Evolutionary conservation across 257 asterid species (phyloP).

Genomic region (Leonotis leonurus): DNA sequence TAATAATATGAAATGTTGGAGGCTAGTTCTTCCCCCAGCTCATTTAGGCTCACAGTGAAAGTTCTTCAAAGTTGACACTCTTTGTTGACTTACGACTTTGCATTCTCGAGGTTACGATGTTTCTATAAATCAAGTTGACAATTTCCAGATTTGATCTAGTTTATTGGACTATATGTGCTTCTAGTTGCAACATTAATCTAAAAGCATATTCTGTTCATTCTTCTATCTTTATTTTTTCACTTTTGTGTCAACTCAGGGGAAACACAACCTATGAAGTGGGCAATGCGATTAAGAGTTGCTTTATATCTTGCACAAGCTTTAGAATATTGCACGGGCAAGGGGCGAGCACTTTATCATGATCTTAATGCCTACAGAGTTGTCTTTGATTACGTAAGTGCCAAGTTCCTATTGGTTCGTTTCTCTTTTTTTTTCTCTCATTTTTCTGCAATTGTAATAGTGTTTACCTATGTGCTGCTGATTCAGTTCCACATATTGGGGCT

Average conservation of each 20-base stretch:
- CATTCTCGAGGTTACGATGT: not conserved
- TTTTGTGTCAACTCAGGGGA: constrained; percentile 62
- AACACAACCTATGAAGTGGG: constrained; percentile 96
- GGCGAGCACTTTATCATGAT: constrained; percentile 90
- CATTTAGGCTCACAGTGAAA: not conserved
- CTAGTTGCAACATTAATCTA: not conserved
- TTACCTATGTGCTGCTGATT: constrained; percentile 6
- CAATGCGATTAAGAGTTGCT: constrained; percentile 97
- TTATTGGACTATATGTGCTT: not conserved
- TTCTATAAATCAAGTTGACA: not conserved
- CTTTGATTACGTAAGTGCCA: constrained; percentile 73
- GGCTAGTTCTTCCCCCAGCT: not conserved
- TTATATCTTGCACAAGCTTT: constrained; percentile 81
- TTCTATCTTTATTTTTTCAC: constrained; percentile 3
- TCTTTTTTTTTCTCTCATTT: not conserved
- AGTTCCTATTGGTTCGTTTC: not conserved
- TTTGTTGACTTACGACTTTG: not conserved
- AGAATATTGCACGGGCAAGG: constrained; percentile 83
- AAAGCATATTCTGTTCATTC: not conserved
- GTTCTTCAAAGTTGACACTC: not conserved
- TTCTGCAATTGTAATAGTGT: not conserved
- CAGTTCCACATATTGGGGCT: not conserved
- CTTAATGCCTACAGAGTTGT: constrained; percentile 89
- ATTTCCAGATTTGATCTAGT: not conserved
- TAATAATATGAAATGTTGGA: not conserved